These are phyloP conservation scores for Aquanectria penicillioides DNA, from an alignment of 2,329 filamentous ascomycete genomes.

Conservation along the genomic window DNA sequence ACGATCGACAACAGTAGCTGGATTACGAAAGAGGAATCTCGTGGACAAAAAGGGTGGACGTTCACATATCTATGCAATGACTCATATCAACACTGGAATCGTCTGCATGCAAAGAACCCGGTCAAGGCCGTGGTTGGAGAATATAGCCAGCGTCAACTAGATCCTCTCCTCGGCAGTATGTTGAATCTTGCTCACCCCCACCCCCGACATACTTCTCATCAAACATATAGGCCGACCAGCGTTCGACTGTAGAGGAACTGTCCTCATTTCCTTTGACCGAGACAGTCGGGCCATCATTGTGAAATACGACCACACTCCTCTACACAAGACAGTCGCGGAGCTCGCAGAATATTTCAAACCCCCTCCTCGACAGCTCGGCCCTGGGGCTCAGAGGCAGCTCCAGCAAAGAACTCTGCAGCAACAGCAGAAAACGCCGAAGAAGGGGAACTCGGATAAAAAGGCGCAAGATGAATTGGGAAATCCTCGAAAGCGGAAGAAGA, in stretches of 20 bases:
- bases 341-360: conserved; percentile 59
- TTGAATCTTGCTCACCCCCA: not conserved
- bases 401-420: conserved; percentile 24
- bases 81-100: conserved; percentile 62
- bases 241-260: conserved; percentile 66
- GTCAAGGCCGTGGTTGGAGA: conserved; percentile 56
- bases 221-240: conserved; percentile 60
- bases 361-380: conserved; percentile 48
- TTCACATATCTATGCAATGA: conserved; percentile 64
- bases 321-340: conserved; percentile 66
- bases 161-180: conserved; percentile 56
- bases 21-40: conserved; percentile 56
- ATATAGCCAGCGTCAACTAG: conserved; percentile 59
- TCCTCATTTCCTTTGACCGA: conserved; percentile 61
- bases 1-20: conserved; percentile 60
- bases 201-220: not conserved
- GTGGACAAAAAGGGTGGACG: conserved; percentile 60
- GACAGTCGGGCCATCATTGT: conserved; percentile 58
- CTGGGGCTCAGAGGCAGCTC: conserved; percentile 38
- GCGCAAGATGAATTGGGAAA: conserved; percentile 40
- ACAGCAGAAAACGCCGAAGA: conserved; percentile 39
- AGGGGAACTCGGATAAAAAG: conserved; percentile 44
- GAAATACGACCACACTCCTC: conserved; percentile 65
- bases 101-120: conserved; percentile 55
- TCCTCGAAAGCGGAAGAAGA: conserved; percentile 43